Conservation (phyloP, 108 stramenopile species). For the Discostella stelligeroides region DNA sequence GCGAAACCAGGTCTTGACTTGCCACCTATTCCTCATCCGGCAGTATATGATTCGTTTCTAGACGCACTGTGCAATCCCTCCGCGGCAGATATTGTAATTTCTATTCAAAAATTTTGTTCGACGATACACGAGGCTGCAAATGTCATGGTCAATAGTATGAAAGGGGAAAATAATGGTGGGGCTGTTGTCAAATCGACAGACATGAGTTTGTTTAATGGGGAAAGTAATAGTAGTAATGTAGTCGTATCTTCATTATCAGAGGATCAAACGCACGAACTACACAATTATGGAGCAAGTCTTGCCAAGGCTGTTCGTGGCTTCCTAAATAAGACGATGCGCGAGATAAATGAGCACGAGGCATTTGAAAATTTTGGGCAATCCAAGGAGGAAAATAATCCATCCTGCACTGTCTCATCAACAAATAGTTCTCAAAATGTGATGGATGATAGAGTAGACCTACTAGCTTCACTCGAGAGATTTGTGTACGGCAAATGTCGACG, state of each 20-base stretch:
- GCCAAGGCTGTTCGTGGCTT: conserved; percentile 48
- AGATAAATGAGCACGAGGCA: conserved; percentile 33
- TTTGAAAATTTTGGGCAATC: conserved; percentile 17
- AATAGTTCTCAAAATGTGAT: background rate
- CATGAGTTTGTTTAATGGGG: background rate
- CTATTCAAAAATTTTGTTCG: conserved; percentile 49
- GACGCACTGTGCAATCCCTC: conserved; percentile 34
- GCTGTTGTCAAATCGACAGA: conserved; percentile 1
- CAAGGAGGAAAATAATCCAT: background rate
- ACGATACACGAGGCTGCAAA: conserved; percentile 45
- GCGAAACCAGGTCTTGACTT: background rate
- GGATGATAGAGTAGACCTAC: conserved; percentile 21
- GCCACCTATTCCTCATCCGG: conserved; percentile 13
- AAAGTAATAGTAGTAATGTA: background rate
- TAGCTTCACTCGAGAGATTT: conserved; percentile 41
- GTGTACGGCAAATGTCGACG: conserved; percentile 42
- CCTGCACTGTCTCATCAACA: background rate
- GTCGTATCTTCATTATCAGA: background rate
- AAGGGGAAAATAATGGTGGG: conserved; percentile 8
- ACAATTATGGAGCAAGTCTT: conserved; percentile 24
- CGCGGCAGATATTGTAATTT: conserved; percentile 44
- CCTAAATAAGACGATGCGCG: conserved; percentile 31
- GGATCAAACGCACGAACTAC: background rate
- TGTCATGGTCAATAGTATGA: conserved; percentile 35
- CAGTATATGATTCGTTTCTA: conserved; percentile 30